These are phyloP conservation scores for Aplosporella prunicola DNA, from an alignment of 2,329 filamentous ascomycete genomes.

Conservation along the genomic window DNA sequence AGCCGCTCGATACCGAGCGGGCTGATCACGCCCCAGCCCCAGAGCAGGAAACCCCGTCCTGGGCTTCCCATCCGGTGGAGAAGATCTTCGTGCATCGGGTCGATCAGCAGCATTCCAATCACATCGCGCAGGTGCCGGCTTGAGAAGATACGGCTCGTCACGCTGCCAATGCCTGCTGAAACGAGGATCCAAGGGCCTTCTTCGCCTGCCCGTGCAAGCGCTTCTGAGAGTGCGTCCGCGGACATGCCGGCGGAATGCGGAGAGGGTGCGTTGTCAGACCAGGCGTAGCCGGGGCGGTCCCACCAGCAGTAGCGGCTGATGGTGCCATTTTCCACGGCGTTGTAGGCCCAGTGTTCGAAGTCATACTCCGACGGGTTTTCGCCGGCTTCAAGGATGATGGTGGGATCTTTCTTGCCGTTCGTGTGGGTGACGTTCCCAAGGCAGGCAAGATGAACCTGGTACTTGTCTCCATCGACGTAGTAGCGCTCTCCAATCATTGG, in stretches of 20 bases:
- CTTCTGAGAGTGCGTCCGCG: conserved; percentile 81
- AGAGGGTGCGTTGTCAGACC: conserved; percentile 85
- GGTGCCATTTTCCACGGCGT: conserved; percentile 66
- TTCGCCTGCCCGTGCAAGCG: conserved; percentile 70
- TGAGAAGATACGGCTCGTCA: conserved; percentile 87
- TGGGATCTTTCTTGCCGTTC: conserved; percentile 54
- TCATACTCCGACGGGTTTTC: conserved; percentile 70
- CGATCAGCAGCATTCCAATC: conserved; percentile 72
- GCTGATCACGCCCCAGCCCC: conserved; percentile 76
- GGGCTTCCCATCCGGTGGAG: conserved; percentile 59
- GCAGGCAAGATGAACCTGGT: conserved; percentile 79
- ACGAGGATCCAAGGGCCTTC: conserved; percentile 81
- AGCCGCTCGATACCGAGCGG: conserved; percentile 79
- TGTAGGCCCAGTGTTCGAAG: conserved; percentile 70
- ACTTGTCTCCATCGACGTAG: conserved; percentile 74
- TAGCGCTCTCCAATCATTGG: conserved; percentile 64
- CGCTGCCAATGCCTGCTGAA: conserved; percentile 74
- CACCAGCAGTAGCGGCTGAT: conserved; percentile 91
- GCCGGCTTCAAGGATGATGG: conserved; percentile 77
- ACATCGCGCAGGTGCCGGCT: conserved; percentile 69
- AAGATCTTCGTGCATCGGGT: conserved; percentile 81
- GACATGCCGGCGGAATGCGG: conserved; percentile 89
- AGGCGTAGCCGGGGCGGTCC: conserved; percentile 82
- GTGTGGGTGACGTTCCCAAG: conserved; percentile 58
- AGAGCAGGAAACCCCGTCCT: conserved; percentile 69